Evolutionary conservation across 208 protist genomes (phyloP).

Genomic region (Angomonas deanei): DNA sequence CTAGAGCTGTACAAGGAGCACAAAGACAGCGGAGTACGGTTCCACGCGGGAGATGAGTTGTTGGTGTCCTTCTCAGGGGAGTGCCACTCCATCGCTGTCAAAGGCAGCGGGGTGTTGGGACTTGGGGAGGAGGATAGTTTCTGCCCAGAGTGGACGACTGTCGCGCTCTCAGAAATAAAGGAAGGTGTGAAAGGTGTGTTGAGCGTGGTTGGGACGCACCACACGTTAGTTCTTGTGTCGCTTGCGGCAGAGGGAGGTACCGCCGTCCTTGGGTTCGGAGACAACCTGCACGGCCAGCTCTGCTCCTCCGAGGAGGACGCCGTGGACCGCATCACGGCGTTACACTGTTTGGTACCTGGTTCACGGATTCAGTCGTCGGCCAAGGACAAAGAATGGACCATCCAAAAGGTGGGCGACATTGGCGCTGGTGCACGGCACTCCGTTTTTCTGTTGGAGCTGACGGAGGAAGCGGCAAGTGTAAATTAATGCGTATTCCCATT

Average conservation of each 20-base stretch:
- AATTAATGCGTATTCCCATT: too few species aligned
- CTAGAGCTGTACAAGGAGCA: too few species aligned
- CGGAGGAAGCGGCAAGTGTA: not conserved
- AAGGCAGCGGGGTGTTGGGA: not conserved
- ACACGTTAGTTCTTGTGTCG: slow-evolving; percentile 40
- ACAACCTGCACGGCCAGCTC: slow-evolving; percentile 78
- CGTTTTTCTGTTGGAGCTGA: slow-evolving; percentile 49
- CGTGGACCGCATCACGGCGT: slow-evolving; percentile 9
- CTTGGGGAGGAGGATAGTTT: slow-evolving; percentile 23
- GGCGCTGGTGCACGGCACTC: slow-evolving; percentile 62
- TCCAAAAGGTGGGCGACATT: slow-evolving; percentile 34
- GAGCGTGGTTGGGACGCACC: slow-evolving; percentile 39
- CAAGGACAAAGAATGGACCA: not conserved
- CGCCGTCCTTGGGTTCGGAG: slow-evolving; percentile 66
- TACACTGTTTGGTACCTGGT: slow-evolving; percentile 26
- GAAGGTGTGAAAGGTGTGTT: slow-evolving; percentile 5
- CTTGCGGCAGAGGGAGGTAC: not conserved
- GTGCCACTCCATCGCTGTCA: not conserved
- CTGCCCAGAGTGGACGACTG: not conserved
- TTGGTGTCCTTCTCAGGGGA: slow-evolving; percentile 44
- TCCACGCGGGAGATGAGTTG: slow-evolving; percentile 63
- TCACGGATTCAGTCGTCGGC: slow-evolving; percentile 7
- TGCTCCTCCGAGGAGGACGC: slow-evolving; percentile 3
- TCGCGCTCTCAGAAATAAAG: not conserved
- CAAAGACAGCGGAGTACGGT: not conserved